Evolutionary conservation across 805 yeast species (phyloP).

Genomic region (Nakazawaea populi): DNA sequence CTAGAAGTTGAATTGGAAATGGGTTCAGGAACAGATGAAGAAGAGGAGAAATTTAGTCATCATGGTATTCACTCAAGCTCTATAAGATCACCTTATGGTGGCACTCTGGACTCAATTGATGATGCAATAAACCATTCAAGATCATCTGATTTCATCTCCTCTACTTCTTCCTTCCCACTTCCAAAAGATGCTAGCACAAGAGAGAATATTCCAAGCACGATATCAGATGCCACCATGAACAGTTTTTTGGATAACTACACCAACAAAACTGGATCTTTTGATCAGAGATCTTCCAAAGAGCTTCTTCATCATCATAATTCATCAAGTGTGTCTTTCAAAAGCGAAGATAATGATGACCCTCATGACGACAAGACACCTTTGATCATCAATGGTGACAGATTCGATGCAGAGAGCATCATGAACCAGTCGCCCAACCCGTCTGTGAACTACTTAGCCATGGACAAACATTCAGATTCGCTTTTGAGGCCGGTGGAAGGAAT

Average conservation of each 20-base stretch:
- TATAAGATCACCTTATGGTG: background rate
- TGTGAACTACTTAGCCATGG: background rate
- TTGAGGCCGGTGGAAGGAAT: background rate
- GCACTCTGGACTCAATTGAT: background rate
- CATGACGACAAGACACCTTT: slow-evolving; percentile 3
- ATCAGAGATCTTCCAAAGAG: background rate
- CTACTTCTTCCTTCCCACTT: background rate
- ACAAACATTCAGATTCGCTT: background rate
- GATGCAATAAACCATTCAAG: background rate
- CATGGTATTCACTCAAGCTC: background rate
- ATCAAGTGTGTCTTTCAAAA: background rate
- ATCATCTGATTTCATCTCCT: background rate
- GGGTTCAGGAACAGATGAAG: slow-evolving; percentile 4
- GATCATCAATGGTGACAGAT: background rate
- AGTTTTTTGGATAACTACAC: slow-evolving; percentile 10
- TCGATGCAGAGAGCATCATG: background rate
- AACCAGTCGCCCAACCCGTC: background rate
- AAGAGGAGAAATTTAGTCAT: background rate
- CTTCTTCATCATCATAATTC: background rate
- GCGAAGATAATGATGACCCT: background rate
- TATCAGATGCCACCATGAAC: slow-evolving; percentile 9
- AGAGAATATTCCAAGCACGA: slow-evolving; percentile 3
- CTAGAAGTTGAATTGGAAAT: slow-evolving; percentile 1
- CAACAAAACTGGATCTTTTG: background rate
- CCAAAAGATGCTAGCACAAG: background rate